Evolutionary conservation across 208 protist species (phyloP), one percentile per base, ranked within the genome.

Genomic region (Sergeia podlipaevii): DNA sequence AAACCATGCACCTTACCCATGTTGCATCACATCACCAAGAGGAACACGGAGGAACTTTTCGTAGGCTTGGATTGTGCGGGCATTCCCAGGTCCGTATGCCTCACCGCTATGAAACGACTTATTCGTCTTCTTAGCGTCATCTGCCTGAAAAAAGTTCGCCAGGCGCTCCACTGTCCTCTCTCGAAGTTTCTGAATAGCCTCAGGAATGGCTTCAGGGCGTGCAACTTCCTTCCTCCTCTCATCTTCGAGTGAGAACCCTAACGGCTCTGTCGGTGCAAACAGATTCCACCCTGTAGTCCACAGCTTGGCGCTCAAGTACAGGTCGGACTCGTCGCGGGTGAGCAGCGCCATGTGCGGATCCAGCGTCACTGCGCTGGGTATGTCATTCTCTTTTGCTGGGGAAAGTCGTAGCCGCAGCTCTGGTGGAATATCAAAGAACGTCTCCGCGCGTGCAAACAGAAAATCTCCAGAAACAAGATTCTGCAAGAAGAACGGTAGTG

Each of bases 201-300:
- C 10, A 8, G 15, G 8, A 8, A 8, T 8, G 34, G 34, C 34
- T 11, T 38, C 34, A n/a, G 34, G 13, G 33, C 33, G 33, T 37
- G 33, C 10, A 8, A 15, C 15, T 37, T 15, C 10, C 10, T 15
- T 37, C 10, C 10, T 8, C 33, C 10, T 37, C 33, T n/a, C 33
- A 15, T 37, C 33, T 15, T 15, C n/a, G n/a, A 46, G n/a, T 8
- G 41, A 17, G 7, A 70, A 73, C 0, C 39, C 54, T 26, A 74
- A 45, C 4, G 60, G 50, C 20, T 74, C 67, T 3, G 53, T 68
- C 29, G 67, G 46, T 7, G 67, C 52, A 51, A 67, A 74, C 10
- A 74, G 44, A 49, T 74, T 57, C 67, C 67, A 74, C 17, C 67
- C 67, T 39, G 58, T 34, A 8, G 60, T 68, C 67, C 67, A 74